A percentile compares a stretch with the other conserved stretches of the same genome.
Evolutionary conservation across 352 stramenopile genomes (phyloP).

Genomic region (Elongisporangium undulatum): DNA sequence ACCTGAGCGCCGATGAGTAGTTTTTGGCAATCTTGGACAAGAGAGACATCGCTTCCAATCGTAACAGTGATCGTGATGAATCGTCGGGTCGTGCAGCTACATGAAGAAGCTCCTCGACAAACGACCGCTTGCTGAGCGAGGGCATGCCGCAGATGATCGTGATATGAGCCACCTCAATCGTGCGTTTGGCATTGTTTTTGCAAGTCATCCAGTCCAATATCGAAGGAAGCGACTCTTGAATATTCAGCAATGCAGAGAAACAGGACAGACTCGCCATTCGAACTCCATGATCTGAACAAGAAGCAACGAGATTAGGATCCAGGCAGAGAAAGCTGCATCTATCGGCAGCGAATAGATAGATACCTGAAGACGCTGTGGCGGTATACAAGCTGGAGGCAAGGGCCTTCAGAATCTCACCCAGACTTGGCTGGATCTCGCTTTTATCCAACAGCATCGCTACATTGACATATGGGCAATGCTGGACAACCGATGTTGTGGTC

Average conservation of each 20-base stretch:
- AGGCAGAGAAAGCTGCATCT: not conserved
- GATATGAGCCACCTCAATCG: slow-evolving; percentile 52
- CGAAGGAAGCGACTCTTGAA: slow-evolving; percentile 54
- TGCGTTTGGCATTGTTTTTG: slow-evolving; percentile 33
- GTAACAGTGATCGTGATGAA: slow-evolving; percentile 38
- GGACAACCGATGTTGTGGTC: slow-evolving; percentile 64
- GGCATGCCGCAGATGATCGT: slow-evolving; percentile 61
- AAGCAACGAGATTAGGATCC: not conserved
- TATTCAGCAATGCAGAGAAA: slow-evolving; percentile 71
- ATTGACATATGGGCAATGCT: slow-evolving; percentile 75
- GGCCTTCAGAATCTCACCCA: slow-evolving; percentile 62
- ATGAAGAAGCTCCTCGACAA: slow-evolving; percentile 72
- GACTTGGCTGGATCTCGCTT: slow-evolving; percentile 40
- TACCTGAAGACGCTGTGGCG: slow-evolving; percentile 51
- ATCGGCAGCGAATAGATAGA: not conserved
- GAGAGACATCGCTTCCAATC: slow-evolving; percentile 80
- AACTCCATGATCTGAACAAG: slow-evolving; percentile 60
- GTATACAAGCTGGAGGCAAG: slow-evolving; percentile 70
- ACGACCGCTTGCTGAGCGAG: slow-evolving; percentile 50
- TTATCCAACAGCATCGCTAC: slow-evolving; percentile 45
- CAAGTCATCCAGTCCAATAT: slow-evolving; percentile 73
- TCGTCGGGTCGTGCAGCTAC: slow-evolving; percentile 64
- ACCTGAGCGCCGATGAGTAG: slow-evolving; percentile 68
- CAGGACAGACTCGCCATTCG: slow-evolving; percentile 76
- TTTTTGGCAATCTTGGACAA: slow-evolving; percentile 85